phyloP scores from a whole-genome alignment of 768 basidiomycete species.

The Rhodosporidiobolus odoratus region DNA sequence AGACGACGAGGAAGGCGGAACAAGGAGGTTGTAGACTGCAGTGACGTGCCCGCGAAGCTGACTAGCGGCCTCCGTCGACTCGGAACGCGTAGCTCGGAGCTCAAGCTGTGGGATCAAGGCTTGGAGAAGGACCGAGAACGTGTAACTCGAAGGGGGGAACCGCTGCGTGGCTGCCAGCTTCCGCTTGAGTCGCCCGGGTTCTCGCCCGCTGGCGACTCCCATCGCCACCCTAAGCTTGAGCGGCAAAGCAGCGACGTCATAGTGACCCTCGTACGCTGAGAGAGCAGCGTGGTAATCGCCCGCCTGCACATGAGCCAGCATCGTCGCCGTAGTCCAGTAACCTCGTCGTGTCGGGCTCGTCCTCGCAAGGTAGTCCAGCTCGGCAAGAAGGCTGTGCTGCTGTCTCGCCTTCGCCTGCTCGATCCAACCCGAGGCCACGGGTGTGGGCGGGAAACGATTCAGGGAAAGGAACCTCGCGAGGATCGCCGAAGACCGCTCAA shows the following conservation, averaged over 20 bases:
- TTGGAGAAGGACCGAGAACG: constrained; percentile 5
- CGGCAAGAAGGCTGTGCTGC: neutral
- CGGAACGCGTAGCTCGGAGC: neutral
- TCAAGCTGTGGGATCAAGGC: constrained; percentile 11
- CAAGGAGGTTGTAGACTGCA: neutral
- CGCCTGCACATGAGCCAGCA: neutral
- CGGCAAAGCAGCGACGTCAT: neutral
- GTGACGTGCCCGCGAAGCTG: neutral
- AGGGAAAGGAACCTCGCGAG: neutral
- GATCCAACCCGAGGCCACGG: neutral
- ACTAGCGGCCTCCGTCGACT: neutral
- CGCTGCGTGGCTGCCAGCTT: neutral
- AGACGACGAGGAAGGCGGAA: neutral
- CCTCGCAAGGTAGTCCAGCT: neutral
- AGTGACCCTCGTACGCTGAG: neutral
- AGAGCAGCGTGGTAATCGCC: neutral
- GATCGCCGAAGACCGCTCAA: too few relatives aligned
- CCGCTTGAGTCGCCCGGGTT: neutral
- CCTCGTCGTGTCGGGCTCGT: neutral
- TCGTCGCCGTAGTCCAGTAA: constrained; percentile 15
- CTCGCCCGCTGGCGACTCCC: neutral
- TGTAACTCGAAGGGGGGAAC: constrained; percentile 1
- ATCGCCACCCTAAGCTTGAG: neutral
- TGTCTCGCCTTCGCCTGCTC: neutral
- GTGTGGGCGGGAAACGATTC: neutral